phyloP scores from a whole-genome alignment of 2,329 filamentous ascomycete species.

The Colletotrichum sansevieriae region DNA sequence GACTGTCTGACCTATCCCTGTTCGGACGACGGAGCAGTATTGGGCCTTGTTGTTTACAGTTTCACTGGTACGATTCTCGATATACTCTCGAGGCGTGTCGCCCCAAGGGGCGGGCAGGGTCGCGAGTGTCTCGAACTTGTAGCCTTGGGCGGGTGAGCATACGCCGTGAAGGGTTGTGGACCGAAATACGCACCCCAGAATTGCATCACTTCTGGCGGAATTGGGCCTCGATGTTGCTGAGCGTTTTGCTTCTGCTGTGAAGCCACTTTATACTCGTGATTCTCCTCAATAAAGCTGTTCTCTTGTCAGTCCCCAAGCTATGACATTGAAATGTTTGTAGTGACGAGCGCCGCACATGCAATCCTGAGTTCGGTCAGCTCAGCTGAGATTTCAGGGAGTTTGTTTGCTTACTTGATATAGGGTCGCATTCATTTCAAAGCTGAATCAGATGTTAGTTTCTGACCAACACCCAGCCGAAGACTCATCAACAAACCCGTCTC shows the following conservation, averaged over 20 bases:
- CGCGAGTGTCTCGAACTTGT: slow-evolving; percentile 94
- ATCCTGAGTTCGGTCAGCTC: slow-evolving; percentile 53
- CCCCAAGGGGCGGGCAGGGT: slow-evolving; percentile 82
- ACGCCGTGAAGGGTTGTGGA: slow-evolving; percentile 17
- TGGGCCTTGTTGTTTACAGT: slow-evolving; percentile 91
- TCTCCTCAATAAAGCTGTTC: slow-evolving; percentile 90
- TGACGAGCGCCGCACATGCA: slow-evolving; percentile 61
- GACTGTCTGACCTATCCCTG: slow-evolving; percentile 81
- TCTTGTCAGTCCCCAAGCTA: slow-evolving; percentile 38
- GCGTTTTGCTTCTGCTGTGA: slow-evolving; percentile 70
- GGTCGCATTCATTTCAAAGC: slow-evolving; percentile 97
- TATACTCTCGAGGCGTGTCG: slow-evolving; percentile 78
- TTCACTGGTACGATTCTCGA: slow-evolving; percentile 79
- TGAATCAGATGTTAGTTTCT: slow-evolving; percentile 51
- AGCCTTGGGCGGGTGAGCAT: slow-evolving; percentile 68
- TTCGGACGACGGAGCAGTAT: slow-evolving; percentile 94
- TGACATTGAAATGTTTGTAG: not conserved
- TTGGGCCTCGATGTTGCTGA: slow-evolving; percentile 58
- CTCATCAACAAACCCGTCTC: slow-evolving; percentile 73
- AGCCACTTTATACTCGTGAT: slow-evolving; percentile 78
- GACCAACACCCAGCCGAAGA: too few species aligned
- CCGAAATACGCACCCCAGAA: slow-evolving; percentile 79
- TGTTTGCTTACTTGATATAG: slow-evolving; percentile 78
- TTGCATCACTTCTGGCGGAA: slow-evolving; percentile 84
- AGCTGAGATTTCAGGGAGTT: slow-evolving; percentile 29